phyloP scores from a whole-genome alignment of 2,329 filamentous ascomycete species.

The Conoideocrella luteorostrata region DNA sequence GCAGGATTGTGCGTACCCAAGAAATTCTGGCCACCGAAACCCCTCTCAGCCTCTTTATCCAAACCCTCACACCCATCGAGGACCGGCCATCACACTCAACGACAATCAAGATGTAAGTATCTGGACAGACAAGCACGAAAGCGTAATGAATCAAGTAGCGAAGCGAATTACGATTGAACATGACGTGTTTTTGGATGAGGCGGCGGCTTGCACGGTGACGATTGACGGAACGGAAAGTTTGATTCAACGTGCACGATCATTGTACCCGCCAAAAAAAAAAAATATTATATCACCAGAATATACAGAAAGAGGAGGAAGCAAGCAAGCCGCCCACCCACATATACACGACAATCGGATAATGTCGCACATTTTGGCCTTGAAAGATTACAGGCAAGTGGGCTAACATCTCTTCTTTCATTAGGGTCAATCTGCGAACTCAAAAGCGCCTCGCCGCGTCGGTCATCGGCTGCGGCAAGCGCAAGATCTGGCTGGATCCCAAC shows the following conservation, averaged over 20 bases:
- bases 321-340: conserved; percentile 6
- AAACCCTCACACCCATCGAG: conserved; percentile 29
- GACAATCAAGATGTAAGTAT: conserved; percentile 40
- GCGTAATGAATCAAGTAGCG: conserved; percentile 1
- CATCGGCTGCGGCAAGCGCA: conserved; percentile 98
- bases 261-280: conserved; percentile 1
- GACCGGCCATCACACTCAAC: conserved; percentile 35
- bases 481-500: conserved; percentile 99
- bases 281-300: neutral
- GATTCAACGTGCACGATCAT: neutral
- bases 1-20: conserved; percentile 28
- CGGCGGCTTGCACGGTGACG: conserved; percentile 4
- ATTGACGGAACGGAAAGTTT: neutral
- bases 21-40: conserved; percentile 34
- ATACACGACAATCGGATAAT: too few species aligned
- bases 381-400: conserved; percentile 15
- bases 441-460: conserved; percentile 99
- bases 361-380: too few species aligned
- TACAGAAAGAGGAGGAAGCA: neutral
- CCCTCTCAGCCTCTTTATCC: conserved; percentile 32
- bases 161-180: conserved; percentile 6
- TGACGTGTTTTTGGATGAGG: conserved; percentile 4
- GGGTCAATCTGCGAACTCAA: conserved; percentile 99
- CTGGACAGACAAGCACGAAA: neutral
- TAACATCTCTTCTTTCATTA: conserved; percentile 36